Base-by-base conservation (phyloP, 352 stramenopile genomes). In the Phytophthora tubulina region DNA sequence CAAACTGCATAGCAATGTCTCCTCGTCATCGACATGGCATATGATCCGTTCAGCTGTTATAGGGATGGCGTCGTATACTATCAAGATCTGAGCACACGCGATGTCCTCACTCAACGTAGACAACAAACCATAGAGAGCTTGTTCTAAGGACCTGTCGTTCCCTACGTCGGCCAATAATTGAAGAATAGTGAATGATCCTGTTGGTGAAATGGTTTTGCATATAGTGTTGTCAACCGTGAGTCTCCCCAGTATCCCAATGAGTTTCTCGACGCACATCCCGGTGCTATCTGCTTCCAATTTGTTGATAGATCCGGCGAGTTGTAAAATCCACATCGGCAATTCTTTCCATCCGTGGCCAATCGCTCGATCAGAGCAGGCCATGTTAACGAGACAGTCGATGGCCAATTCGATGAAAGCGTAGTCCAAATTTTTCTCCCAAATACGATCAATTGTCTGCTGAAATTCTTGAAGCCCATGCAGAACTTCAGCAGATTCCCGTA, bases 321-420 rank as follows among this genome's bases (percentile, higher is more conserved):
- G 2, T 35, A 81, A 58, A 10, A 86, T 51, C 76, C 79, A 86
- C 49, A 71, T 50, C 0, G 75, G 36, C 10, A 88, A 46, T 2
- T 71, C 61, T 13, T 50, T 63, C 81, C 81, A 89, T 10, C 49
- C 64, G 4, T 72, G 53, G 0, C 59, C 44, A 52, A 75, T 50
- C 32, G 57, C 59, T 17, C 67, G 67, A 38, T 78, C 76, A 3
- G 71, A 82, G 52, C 81, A 84, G 27, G 76, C 78, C 7, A 83
- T 54, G 54, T 89, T 86, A 3, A 85, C 71, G 32, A 89, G 58
- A 15, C 78, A 80, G 52, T 89, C 81, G 32, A 89, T 57, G 0
- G 69, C 76, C 7, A 79, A 55, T 50, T 89, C 81, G 3, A 86
- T 38, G 39, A 86, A 52, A 6, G 6, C 36, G n/a, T 50, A 33